Conservation (phyloP, 306 rosid genomes). For the Gleditsia sinensis region DNA sequence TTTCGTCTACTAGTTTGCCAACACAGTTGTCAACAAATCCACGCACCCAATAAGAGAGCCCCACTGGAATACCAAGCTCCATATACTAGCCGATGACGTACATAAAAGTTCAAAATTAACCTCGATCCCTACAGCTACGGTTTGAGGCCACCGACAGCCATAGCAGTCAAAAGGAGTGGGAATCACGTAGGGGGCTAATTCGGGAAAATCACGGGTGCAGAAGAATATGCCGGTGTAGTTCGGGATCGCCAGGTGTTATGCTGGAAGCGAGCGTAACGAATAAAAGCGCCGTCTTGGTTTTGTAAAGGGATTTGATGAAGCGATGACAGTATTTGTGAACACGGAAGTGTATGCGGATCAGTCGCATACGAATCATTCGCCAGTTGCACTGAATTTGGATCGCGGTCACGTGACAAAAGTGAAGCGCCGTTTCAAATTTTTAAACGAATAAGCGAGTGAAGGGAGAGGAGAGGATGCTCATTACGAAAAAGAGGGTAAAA, state of each 20-base stretch:
- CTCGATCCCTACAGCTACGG: neutral
- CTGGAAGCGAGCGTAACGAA: neutral
- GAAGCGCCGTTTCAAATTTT: constrained; percentile 11
- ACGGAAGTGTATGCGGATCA: constrained; percentile 19
- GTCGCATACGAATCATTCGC: neutral
- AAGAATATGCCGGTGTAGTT: neutral
- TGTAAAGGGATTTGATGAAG: neutral
- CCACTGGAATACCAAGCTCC: neutral
- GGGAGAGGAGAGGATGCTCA: too few species aligned
- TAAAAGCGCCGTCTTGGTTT: neutral
- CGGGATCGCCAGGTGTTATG: neutral
- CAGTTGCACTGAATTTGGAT: neutral
- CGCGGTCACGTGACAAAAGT: neutral
- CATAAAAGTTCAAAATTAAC: neutral
- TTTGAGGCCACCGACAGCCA: constrained; percentile 15
- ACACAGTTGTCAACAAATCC: neutral
- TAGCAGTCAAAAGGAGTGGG: neutral
- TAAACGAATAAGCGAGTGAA: too few species aligned
- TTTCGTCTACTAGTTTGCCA: too few species aligned
- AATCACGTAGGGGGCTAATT: constrained; percentile 4
- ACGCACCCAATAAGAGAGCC: neutral
- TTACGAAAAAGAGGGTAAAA: neutral
- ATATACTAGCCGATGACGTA: neutral
- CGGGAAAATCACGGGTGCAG: neutral
- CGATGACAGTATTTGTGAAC: neutral